These are phyloP conservation scores for Mucor sp. DNA, from an alignment of 371 early-diverging fungal genomes.

Conservation along the genomic window DNA sequence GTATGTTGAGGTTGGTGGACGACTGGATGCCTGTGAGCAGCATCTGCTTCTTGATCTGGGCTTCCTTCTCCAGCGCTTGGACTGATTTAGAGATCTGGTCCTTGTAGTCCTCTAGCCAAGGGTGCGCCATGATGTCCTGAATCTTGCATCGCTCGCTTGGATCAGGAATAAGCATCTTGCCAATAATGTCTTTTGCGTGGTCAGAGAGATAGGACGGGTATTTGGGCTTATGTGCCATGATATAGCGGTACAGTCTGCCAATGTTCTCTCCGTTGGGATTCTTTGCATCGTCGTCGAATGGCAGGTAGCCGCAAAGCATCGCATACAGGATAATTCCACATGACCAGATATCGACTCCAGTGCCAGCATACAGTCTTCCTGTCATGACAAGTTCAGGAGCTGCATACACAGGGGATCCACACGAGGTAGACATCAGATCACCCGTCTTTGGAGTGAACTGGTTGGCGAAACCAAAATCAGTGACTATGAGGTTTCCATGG, in stretches of 20 bases:
- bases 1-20: neutral
- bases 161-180: constrained; percentile 91
- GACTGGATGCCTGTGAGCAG: constrained; percentile 7
- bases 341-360: constrained; percentile 96
- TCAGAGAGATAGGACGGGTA: constrained; percentile 84
- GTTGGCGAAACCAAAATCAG: constrained; percentile 99
- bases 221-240: constrained; percentile 83
- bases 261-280: constrained; percentile 98
- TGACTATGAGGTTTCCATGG: constrained; percentile 90
- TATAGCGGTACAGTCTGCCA: constrained; percentile 93
- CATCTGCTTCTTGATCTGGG: constrained; percentile 9
- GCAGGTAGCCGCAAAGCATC: constrained; percentile 97
- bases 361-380: constrained; percentile 94
- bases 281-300: constrained; percentile 98
- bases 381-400: constrained; percentile 98
- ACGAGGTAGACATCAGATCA: constrained; percentile 89
- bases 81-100: constrained; percentile 28
- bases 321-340: constrained; percentile 96
- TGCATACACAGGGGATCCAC: constrained; percentile 98
- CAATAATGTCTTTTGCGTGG: constrained; percentile 79
- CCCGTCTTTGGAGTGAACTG: constrained; percentile 71
- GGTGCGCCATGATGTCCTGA: constrained; percentile 80
- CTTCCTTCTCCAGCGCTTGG: constrained; percentile 23
- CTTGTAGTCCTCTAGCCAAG: constrained; percentile 54
- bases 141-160: constrained; percentile 85